Percentiles rank a stretch among this genome's conserved stretches.
Conservation (phyloP, 441 rosid genomes). For the Jatropha multifida region DNA sequence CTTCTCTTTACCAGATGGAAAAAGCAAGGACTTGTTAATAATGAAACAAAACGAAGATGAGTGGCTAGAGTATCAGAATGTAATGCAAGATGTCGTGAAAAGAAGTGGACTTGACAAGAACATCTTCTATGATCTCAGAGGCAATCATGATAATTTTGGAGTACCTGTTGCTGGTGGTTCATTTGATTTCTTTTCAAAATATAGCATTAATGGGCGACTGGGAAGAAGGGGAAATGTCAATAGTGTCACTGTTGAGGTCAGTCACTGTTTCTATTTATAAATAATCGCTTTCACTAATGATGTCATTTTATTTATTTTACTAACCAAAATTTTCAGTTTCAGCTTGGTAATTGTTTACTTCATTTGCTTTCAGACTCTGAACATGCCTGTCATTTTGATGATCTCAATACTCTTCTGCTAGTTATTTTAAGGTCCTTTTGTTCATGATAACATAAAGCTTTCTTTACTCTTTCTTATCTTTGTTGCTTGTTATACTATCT, state of each 20-base stretch:
- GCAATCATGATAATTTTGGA: slow-evolving; percentile 94
- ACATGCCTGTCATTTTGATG: slow-evolving; percentile 4
- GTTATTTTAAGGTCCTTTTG: neutral
- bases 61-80: slow-evolving; percentile 74
- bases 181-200: slow-evolving; percentile 74
- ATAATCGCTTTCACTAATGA: neutral
- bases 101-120: slow-evolving; percentile 67
- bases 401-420: neutral
- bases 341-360: neutral
- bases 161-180: slow-evolving; percentile 61
- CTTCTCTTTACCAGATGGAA: slow-evolving; percentile 61
- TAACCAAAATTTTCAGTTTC: neutral
- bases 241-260: slow-evolving; percentile 72
- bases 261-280: slow-evolving; percentile 18
- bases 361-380: neutral
- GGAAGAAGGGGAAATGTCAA: slow-evolving; percentile 60
- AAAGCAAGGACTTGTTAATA: slow-evolving; percentile 72
- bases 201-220: slow-evolving; percentile 74
- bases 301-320: neutral
- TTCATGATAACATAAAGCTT: neutral
- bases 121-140: slow-evolving; percentile 86
- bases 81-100: slow-evolving; percentile 62
- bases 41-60: slow-evolving; percentile 89
- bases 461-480: neutral
- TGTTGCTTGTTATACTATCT: slow-evolving; percentile 19